Evolutionary conservation across 2,329 filamentous ascomycete genomes (phyloP).

Genomic region (Colletotrichum cereale): DNA sequence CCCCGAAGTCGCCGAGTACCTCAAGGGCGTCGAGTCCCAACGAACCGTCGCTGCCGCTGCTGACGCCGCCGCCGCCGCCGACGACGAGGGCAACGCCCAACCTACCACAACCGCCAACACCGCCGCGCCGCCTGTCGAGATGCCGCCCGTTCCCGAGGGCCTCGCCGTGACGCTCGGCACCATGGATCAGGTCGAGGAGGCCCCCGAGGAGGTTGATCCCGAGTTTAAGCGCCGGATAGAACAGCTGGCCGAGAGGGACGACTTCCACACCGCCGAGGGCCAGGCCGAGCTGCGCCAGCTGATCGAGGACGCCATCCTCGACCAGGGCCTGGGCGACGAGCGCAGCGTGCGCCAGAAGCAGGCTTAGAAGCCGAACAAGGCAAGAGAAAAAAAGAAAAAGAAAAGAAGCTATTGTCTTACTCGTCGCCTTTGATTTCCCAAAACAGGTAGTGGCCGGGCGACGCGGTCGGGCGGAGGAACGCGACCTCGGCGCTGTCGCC

Average conservation of each 20-base stretch:
- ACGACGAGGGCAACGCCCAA: conserved; percentile 41
- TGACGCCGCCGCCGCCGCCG: conserved; percentile 47
- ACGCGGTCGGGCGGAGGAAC: conserved; percentile 64
- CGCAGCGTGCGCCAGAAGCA: conserved; percentile 74
- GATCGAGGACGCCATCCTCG: conserved; percentile 83
- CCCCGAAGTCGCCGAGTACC: conserved; percentile 79
- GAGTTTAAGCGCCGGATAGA: conserved; percentile 90
- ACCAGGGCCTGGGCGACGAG: conserved; percentile 72
- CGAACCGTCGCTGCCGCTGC: conserved; percentile 46
- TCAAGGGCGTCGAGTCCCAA: conserved; percentile 57
- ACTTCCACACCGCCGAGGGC: conserved; percentile 84
- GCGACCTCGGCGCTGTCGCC: conserved; percentile 64
- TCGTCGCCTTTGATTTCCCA: conserved; percentile 68
- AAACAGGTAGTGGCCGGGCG: conserved; percentile 67
- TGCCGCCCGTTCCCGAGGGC: conserved; percentile 79
- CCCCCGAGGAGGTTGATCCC: conserved; percentile 76
- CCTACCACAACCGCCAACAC: neutral
- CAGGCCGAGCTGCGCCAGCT: conserved; percentile 84
- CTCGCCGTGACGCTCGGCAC: conserved; percentile 83
- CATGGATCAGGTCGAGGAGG: conserved; percentile 73
- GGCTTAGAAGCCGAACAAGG: conserved; percentile 55
- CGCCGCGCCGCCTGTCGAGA: conserved; percentile 49
- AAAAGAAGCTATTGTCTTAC: neutral
- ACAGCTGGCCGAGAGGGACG: conserved; percentile 83
- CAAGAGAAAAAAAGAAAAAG: neutral